Conservation (phyloP, 257 asterid species). For the Ophiorrhiza pumila region DNA sequence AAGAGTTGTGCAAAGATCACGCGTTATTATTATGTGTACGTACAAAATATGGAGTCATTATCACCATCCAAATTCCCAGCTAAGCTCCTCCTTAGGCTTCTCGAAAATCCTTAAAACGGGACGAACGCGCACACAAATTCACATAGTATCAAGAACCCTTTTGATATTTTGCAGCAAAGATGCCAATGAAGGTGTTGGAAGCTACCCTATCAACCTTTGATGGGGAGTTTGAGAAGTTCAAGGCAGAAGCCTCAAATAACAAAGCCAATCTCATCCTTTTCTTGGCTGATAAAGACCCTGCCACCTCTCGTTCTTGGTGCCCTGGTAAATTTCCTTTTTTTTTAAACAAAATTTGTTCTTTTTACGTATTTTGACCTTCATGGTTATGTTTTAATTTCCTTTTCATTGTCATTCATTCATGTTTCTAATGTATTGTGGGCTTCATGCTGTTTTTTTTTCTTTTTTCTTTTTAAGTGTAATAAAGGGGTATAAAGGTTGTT, state of each 20-base stretch:
- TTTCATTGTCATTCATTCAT: too few relatives aligned
- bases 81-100: too few relatives aligned
- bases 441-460: neutral
- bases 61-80: too few relatives aligned
- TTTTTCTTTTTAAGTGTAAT: neutral
- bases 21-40: too few relatives aligned
- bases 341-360: neutral
- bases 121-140: too few relatives aligned
- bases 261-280: constrained; percentile 76
- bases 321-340: constrained; percentile 49
- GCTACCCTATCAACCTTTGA: constrained; percentile 64
- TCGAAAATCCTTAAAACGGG: too few relatives aligned
- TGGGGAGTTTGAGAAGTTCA: constrained; percentile 53
- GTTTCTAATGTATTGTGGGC: neutral
- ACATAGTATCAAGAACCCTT: too few relatives aligned
- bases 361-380: neutral
- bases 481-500: neutral
- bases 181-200: constrained; percentile 74
- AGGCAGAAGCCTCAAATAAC: constrained; percentile 47
- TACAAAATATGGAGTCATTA: too few relatives aligned
- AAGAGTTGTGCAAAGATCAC: too few relatives aligned
- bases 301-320: constrained; percentile 94
- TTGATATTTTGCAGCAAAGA: constrained; percentile 19
- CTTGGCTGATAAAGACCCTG: constrained; percentile 83
- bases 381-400: neutral